Evolutionary conservation across 495 filamentous ascomycete genomes (phyloP).

Genomic region (Saxophila tyrrhenica): DNA sequence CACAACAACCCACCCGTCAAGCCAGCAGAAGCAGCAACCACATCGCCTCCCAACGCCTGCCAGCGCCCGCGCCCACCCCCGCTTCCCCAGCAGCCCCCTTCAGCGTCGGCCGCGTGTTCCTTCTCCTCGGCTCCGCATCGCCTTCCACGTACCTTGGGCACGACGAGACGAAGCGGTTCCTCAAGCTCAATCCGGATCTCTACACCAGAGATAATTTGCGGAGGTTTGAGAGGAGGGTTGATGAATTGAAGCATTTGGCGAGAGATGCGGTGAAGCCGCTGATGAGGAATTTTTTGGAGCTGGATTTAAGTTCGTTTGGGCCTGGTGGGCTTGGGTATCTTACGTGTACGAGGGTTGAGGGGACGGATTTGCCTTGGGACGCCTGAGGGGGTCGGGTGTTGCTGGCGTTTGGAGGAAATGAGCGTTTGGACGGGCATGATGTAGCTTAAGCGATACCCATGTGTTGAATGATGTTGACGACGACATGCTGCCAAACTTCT

Average conservation of each 20-base stretch:
- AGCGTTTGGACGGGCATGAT: neutral
- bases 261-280: slow-evolving; percentile 73
- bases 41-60: slow-evolving; percentile 14
- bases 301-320: slow-evolving; percentile 44
- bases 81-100: slow-evolving; percentile 15
- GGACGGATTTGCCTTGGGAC: slow-evolving; percentile 68
- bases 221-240: slow-evolving; percentile 71
- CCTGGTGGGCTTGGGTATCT: slow-evolving; percentile 53
- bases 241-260: slow-evolving; percentile 75
- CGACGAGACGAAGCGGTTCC: slow-evolving; percentile 78
- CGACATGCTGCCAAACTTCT: too few relatives aligned
- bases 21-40: slow-evolving; percentile 15
- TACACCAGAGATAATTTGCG: slow-evolving; percentile 68
- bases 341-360: slow-evolving; percentile 66
- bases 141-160: slow-evolving; percentile 56
- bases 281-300: slow-evolving; percentile 70
- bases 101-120: slow-evolving; percentile 57
- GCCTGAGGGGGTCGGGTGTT: neutral
- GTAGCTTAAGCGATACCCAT: neutral
- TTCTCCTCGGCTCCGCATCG: slow-evolving; percentile 46
- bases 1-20: neutral
- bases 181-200: slow-evolving; percentile 58
- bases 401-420: neutral
- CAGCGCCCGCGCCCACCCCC: slow-evolving; percentile 8
- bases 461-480: too few relatives aligned